A percentile compares a stretch with the other conserved stretches of the same genome.
phyloP scores from a whole-genome alignment of 768 basidiomycete species.

The Podaxis sp. region DNA sequence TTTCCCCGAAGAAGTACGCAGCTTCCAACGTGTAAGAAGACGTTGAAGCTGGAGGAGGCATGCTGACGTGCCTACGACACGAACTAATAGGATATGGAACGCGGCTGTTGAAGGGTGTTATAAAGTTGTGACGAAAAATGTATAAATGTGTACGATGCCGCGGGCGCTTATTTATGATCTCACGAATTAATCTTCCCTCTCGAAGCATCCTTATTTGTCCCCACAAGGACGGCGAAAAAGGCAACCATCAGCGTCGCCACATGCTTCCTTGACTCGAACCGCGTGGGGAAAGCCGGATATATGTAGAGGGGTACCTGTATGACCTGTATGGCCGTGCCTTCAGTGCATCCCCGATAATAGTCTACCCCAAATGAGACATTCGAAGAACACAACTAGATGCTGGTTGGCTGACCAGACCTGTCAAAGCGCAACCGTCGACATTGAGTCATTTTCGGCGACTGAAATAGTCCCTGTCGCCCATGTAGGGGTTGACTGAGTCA shows the following conservation, averaged over 20 bases:
- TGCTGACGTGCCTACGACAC: not conserved
- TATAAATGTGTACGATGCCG: not conserved
- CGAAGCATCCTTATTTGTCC: not conserved
- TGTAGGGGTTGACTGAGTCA: not conserved
- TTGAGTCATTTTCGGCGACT: not conserved
- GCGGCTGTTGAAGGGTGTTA: not conserved
- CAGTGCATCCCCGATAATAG: too few species aligned
- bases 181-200: not conserved
- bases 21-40: not conserved
- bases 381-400: not conserved
- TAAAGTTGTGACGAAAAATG: not conserved
- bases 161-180: slow-evolving; percentile 1
- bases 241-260: not conserved
- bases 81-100: not conserved
- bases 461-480: not conserved
- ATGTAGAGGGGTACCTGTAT: not conserved
- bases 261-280: not conserved
- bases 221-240: not conserved
- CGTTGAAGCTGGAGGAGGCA: not conserved
- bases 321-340: too few species aligned
- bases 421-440: not conserved
- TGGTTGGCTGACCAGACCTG: not conserved
- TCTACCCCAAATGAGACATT: not conserved
- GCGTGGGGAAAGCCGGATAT: not conserved
- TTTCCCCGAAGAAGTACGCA: not conserved